Percentiles rank a stretch among this genome's conserved stretches.
Evolutionary conservation across 176 grass and related monocot species (phyloP).

Genomic region (Paspalum vaginatum): DNA sequence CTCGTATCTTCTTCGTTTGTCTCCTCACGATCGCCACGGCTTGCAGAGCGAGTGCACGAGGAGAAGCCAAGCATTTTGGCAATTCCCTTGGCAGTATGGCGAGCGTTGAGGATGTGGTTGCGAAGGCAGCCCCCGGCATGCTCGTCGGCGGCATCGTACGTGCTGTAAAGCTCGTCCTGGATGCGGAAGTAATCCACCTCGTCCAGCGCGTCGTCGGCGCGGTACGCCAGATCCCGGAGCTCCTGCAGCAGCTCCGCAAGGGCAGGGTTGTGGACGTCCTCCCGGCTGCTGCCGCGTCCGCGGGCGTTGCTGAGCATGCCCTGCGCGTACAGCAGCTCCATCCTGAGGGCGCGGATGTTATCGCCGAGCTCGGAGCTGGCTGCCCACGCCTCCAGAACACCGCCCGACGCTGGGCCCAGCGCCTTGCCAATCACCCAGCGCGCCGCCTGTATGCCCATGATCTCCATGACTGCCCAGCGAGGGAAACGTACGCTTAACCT

Average conservation of each 20-base stretch:
- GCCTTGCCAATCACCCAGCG: slow-evolving; percentile 32
- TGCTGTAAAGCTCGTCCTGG: slow-evolving; percentile 8
- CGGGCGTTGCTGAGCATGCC: not conserved
- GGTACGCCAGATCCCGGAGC: not conserved
- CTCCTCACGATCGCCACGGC: too few relatives aligned
- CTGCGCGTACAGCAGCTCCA: slow-evolving; percentile 8
- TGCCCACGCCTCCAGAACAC: slow-evolving; percentile 35
- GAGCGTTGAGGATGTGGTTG: not conserved
- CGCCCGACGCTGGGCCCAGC: fast-evolving
- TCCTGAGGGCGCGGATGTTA: slow-evolving; percentile 3
- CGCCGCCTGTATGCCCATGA: not conserved
- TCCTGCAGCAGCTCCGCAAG: not conserved
- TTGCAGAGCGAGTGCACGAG: too few relatives aligned
- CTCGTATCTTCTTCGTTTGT: too few relatives aligned
- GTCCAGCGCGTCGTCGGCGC: not conserved
- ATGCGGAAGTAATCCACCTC: slow-evolving; percentile 39
- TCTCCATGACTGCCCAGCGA: too few relatives aligned
- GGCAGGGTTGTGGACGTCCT: not conserved
- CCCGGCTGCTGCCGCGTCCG: not conserved
- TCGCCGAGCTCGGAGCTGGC: not conserved
- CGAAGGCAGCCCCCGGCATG: not conserved
- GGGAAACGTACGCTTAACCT: too few relatives aligned
- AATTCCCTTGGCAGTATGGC: not conserved
- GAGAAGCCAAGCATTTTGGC: not conserved
- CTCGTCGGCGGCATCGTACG: not conserved